Percentiles rank a stretch among this genome's conserved stretches.
These are phyloP conservation scores for Beauveria rudraprayagi DNA, from an alignment of 2,329 filamentous ascomycete species.

Conservation along the genomic window DNA sequence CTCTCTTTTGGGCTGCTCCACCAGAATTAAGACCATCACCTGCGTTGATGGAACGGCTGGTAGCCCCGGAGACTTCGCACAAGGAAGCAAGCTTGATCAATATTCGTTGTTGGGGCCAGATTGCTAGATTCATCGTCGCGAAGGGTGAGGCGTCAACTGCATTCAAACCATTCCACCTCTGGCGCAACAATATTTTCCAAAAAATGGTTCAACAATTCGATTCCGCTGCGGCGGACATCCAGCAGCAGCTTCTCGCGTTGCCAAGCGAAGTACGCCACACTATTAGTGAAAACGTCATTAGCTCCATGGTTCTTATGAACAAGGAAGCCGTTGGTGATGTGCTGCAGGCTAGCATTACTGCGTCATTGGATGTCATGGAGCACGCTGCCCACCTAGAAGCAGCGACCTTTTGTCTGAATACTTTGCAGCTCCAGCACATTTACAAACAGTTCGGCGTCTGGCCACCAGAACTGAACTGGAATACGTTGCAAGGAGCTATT, in stretches of 20 bases:
- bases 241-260: constrained; percentile 45
- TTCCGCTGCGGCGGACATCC: constrained; percentile 46
- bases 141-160: constrained; percentile 37
- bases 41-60: constrained; percentile 50
- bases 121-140: constrained; percentile 50
- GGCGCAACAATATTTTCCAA: constrained; percentile 51
- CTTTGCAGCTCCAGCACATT: constrained; percentile 41
- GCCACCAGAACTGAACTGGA: constrained; percentile 39
- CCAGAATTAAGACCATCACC: constrained; percentile 43
- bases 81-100: constrained; percentile 60
- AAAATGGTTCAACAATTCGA: constrained; percentile 51
- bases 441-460: constrained; percentile 40
- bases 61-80: constrained; percentile 52
- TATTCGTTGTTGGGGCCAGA: constrained; percentile 53
- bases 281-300: constrained; percentile 37
- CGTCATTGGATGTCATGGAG: constrained; percentile 44
- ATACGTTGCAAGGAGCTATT: constrained; percentile 35
- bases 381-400: constrained; percentile 37
- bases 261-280: constrained; percentile 36
- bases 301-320: constrained; percentile 43
- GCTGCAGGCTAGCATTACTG: constrained; percentile 37
- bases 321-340: constrained; percentile 46
- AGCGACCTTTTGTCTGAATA: constrained; percentile 42
- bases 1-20: constrained; percentile 57
- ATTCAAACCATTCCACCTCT: constrained; percentile 36